Conservation (phyloP, 2,329 filamentous ascomycete genomes). For the Neonectria ditissima region DNA sequence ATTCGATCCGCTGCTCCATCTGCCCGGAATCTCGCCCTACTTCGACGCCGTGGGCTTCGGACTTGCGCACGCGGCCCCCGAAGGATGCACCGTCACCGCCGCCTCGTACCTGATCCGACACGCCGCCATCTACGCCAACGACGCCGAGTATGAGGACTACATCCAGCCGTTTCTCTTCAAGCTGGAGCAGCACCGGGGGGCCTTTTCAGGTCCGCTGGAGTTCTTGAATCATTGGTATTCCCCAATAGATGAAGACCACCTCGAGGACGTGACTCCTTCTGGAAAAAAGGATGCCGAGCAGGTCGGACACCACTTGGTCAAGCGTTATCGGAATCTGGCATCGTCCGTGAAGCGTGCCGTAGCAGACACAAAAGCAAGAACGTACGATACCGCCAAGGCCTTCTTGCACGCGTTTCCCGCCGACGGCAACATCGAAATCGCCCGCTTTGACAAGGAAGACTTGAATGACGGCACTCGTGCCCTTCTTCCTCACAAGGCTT, state of each 20-base stretch:
- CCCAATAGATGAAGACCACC: slow-evolving; percentile 37
- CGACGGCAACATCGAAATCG: slow-evolving; percentile 30
- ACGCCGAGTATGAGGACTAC: slow-evolving; percentile 42
- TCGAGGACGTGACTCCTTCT: slow-evolving; percentile 40
- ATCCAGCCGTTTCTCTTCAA: slow-evolving; percentile 40
- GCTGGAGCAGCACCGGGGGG: slow-evolving; percentile 36
- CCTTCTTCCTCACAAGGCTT: slow-evolving; percentile 42
- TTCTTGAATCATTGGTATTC: slow-evolving; percentile 40
- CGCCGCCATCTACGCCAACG: slow-evolving; percentile 41
- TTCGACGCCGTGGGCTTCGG: slow-evolving; percentile 42
- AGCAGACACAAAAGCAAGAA: slow-evolving; percentile 39
- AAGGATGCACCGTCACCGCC: slow-evolving; percentile 37
- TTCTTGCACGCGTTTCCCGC: slow-evolving; percentile 33
- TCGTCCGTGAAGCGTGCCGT: slow-evolving; percentile 38
- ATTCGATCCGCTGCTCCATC: slow-evolving; percentile 40
- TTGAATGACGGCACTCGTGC: slow-evolving; percentile 38
- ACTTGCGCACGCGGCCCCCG: slow-evolving; percentile 34
- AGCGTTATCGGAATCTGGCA: slow-evolving; percentile 37
- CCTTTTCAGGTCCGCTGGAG: slow-evolving; percentile 34
- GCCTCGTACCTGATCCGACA: slow-evolving; percentile 41
- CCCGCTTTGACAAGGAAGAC: slow-evolving; percentile 35
- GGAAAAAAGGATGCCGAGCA: slow-evolving; percentile 35
- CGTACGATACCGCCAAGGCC: slow-evolving; percentile 38
- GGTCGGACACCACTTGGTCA: slow-evolving; percentile 33
- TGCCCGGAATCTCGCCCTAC: slow-evolving; percentile 42